phyloP scores from a whole-genome alignment of 345 rosid species.

The Orychophragmus violaceus region DNA sequence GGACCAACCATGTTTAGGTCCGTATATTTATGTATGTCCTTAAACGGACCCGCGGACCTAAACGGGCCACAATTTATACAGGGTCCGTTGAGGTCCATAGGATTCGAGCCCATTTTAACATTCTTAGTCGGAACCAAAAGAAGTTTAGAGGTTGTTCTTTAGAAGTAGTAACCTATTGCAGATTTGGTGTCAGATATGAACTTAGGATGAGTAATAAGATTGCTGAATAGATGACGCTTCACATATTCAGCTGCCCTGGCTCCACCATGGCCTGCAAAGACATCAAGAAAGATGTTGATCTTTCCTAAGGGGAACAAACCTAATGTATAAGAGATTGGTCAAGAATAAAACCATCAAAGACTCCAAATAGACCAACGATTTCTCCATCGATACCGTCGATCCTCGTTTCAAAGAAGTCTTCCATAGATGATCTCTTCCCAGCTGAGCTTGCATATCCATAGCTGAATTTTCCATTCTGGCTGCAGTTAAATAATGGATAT shows the following conservation, averaged over 20 bases:
- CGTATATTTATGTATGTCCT: too few relatives aligned
- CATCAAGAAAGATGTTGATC: neutral
- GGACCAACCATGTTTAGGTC: too few relatives aligned
- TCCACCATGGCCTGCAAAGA: slow-evolving; percentile 87
- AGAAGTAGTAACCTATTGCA: slow-evolving; percentile 61
- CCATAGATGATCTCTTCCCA: slow-evolving; percentile 97
- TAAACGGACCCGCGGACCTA: too few relatives aligned
- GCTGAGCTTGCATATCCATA: slow-evolving; percentile 98
- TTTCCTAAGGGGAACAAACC: neutral
- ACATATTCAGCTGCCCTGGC: slow-evolving; percentile 97
- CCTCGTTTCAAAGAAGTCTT: slow-evolving; percentile 97
- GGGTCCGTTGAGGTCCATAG: too few relatives aligned
- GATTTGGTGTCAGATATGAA: slow-evolving; percentile 91
- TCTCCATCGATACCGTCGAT: slow-evolving; percentile 90
- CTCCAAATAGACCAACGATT: slow-evolving; percentile 94
- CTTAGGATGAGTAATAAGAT: slow-evolving; percentile 88
- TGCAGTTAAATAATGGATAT: slow-evolving; percentile 25
- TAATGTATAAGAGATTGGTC: neutral
- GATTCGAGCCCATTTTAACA: too few relatives aligned
- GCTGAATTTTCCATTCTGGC: slow-evolving; percentile 92
- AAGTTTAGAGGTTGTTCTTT: neutral
- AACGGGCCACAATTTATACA: too few relatives aligned
- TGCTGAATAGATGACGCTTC: slow-evolving; percentile 86
- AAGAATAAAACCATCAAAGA: slow-evolving; percentile 69
- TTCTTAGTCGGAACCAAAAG: neutral